Evolutionary conservation across 139 green algal genomes (phyloP).

Genomic region (Medakamo hakoo): DNA sequence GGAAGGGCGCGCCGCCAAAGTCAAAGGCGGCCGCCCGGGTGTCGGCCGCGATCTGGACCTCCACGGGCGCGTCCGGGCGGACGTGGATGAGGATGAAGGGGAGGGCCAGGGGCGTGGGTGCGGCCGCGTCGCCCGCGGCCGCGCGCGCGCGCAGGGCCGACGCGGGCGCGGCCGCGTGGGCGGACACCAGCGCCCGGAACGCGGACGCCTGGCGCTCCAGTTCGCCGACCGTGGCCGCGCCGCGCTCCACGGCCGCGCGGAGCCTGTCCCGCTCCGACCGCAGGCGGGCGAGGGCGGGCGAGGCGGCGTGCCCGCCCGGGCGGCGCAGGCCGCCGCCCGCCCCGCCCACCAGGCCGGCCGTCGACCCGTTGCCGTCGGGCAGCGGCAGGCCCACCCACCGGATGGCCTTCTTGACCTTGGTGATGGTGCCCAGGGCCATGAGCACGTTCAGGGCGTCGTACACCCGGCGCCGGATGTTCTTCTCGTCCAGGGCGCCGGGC

Average conservation of each 20-base stretch:
- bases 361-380: too few species aligned
- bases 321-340: neutral
- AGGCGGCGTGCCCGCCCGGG: neutral
- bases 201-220: neutral
- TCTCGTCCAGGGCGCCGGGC: slow-evolving; percentile 57
- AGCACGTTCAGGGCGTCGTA: slow-evolving; percentile 98
- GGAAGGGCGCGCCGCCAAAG: slow-evolving; percentile 43
- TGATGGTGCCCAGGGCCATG: slow-evolving; percentile 84
- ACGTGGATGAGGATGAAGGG: slow-evolving; percentile 83
- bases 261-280: neutral
- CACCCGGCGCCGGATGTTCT: slow-evolving; percentile 84
- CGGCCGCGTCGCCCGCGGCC: neutral
- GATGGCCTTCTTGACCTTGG: slow-evolving; percentile 85
- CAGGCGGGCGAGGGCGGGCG: neutral
- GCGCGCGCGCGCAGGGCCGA: neutral
- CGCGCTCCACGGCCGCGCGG: neutral
- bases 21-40: neutral
- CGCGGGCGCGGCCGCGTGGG: slow-evolving; percentile 6
- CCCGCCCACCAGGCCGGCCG: too few species aligned
- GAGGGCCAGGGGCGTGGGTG: slow-evolving; percentile 48
- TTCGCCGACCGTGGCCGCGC: neutral
- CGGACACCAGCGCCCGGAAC: neutral
- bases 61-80: neutral
- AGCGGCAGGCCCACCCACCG: slow-evolving; percentile 51
- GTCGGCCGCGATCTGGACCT: neutral